Percentiles rank a stretch among this genome's conserved stretches.
phyloP scores from a whole-genome alignment of 2,329 filamentous ascomycete species.

The Aspergillus sergii region DNA sequence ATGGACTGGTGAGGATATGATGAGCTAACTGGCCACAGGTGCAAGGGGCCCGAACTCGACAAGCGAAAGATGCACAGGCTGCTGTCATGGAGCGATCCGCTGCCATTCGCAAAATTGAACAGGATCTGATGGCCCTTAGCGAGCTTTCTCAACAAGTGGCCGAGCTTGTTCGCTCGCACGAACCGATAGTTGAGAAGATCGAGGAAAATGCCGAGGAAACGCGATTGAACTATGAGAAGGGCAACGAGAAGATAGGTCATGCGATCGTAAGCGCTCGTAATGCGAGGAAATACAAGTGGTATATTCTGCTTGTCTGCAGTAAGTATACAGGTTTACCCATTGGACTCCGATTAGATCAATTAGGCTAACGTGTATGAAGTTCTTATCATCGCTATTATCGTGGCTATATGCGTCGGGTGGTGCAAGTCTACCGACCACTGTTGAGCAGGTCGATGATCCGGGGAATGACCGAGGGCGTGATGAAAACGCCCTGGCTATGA shows the following conservation, averaged over 20 bases:
- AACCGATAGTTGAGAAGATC: constrained; percentile 7
- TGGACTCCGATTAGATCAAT: no score
- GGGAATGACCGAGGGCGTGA: background rate
- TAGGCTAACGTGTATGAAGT: constrained; percentile 1
- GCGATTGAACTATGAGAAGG: background rate
- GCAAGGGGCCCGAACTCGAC: constrained; percentile 11
- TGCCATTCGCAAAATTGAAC: constrained; percentile 18
- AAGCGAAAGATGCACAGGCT: constrained; percentile 13
- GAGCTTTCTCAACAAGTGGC: constrained; percentile 15
- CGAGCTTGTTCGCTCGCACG: constrained; percentile 13
- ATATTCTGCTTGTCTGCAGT: constrained; percentile 13
- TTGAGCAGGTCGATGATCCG: background rate
- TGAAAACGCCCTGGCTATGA: background rate
- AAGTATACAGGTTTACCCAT: background rate
- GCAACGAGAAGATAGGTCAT: constrained; percentile 1
- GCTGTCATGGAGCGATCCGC: constrained; percentile 16
- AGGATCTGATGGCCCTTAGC: constrained; percentile 11
- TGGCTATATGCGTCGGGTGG: constrained; percentile 10
- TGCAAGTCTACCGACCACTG: constrained; percentile 12
- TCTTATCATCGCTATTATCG: constrained; percentile 14
- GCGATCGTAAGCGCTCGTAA: constrained; percentile 13
- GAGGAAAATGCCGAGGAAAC: background rate
- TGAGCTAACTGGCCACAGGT: constrained; percentile 9
- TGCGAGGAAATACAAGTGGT: constrained; percentile 20
- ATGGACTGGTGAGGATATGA: background rate